A percentile compares a stretch with the other conserved stretches of the same genome.
Conservation (phyloP, 1,284 basidiomycete genomes). For the Sparassis latifolia region DNA sequence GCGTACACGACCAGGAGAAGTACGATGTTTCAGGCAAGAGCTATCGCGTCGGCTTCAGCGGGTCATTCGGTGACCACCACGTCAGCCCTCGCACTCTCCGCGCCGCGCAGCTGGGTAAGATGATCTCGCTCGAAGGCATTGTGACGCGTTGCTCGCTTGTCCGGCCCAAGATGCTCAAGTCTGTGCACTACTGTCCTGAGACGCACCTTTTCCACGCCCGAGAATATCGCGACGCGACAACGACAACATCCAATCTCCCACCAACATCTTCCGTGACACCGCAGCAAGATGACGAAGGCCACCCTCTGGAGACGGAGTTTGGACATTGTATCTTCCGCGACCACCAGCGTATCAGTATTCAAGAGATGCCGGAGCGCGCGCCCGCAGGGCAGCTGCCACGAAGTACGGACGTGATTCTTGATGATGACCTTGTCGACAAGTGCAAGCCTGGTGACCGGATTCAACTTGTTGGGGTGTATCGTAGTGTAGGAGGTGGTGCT, state of each 20-base stretch:
- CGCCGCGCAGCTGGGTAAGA: conserved; percentile 86
- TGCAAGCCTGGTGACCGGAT: conserved; percentile 98
- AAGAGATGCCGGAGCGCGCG: conserved; percentile 99
- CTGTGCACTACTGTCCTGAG: conserved; percentile 90
- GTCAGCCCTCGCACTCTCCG: conserved; percentile 92
- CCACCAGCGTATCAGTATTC: conserved; percentile 96
- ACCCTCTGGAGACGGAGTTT: conserved; percentile 87
- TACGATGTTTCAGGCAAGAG: conserved; percentile 76
- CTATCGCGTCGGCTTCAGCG: conserved; percentile 90
- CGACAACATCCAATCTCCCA: conserved; percentile 78
- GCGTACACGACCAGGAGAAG: conserved; percentile 75
- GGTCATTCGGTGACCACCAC: conserved; percentile 99
- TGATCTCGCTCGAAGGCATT: conserved; percentile 98
- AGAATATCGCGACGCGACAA: conserved; percentile 90
- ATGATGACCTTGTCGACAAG: conserved; percentile 95
- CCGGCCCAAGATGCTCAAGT: conserved; percentile 96
- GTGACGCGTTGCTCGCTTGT: conserved; percentile 98
- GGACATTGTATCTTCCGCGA: conserved; percentile 92
- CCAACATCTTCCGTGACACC: conserved; percentile 91
- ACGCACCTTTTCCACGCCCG: conserved; percentile 84
- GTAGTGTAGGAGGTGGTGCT: conserved; percentile 87
- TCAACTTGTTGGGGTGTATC: conserved; percentile 93
- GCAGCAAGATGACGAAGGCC: conserved; percentile 87
- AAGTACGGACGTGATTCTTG: conserved; percentile 92
- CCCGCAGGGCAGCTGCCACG: conserved; percentile 96